Evolutionary conservation across 108 stramenopile genomes (phyloP).

Genomic region (Conticribra guillardii): DNA sequence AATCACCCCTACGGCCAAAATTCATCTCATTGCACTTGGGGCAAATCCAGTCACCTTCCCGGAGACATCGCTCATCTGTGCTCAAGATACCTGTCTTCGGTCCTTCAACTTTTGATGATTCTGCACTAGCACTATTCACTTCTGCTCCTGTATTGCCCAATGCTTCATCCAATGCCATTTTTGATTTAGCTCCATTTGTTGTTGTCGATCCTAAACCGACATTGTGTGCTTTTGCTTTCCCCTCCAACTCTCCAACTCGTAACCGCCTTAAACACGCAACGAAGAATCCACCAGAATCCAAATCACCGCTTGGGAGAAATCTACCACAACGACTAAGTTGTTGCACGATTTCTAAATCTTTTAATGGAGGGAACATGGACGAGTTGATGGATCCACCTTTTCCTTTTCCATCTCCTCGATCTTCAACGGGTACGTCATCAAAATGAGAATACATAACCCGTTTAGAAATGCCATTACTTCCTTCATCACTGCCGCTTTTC

Average conservation of each 20-base stretch:
- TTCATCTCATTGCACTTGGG: constrained; percentile 10
- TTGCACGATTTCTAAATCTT: neutral
- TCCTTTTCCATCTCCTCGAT: neutral
- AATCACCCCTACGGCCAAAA: constrained; percentile 14
- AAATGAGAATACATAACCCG: constrained; percentile 8
- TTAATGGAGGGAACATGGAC: constrained; percentile 14
- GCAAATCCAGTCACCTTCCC: constrained; percentile 23
- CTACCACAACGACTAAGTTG: constrained; percentile 6
- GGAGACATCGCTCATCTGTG: neutral
- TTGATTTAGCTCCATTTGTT: too few species aligned
- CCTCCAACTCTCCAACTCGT: constrained; percentile 11
- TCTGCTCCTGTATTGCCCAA: too few species aligned
- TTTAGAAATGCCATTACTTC: neutral
- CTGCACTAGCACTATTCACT: too few species aligned
- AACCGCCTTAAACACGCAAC: constrained; percentile 16
- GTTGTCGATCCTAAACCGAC: neutral
- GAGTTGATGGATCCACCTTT: constrained; percentile 10
- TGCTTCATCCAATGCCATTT: too few species aligned
- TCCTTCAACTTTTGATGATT: neutral
- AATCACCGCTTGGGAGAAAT: constrained; percentile 15
- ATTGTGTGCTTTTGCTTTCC: neutral
- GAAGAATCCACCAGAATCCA: constrained; percentile 20
- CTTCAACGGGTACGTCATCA: constrained; percentile 8
- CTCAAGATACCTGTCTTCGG: neutral
- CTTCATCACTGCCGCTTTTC: neutral